Evolutionary conservation across 352 stramenopile genomes (phyloP).

Genomic region (Blastocystis sp.): DNA sequence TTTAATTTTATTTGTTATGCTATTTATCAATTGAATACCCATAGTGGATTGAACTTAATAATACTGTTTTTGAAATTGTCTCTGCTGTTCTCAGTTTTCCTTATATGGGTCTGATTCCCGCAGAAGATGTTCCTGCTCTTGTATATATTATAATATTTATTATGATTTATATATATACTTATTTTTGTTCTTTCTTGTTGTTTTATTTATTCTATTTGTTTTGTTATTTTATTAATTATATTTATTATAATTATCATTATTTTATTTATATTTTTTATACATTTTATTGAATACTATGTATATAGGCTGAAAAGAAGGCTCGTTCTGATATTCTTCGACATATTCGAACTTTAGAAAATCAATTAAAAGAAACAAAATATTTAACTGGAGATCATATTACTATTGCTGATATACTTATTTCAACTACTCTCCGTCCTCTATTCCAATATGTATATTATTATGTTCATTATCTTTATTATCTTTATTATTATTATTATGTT

Average conservation of each 20-base stretch:
- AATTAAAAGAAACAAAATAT: conserved; percentile 21
- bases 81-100: conserved; percentile 10
- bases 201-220: too few relatives aligned
- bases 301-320: conserved; percentile 36
- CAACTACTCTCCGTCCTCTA: conserved; percentile 13
- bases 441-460: too few relatives aligned
- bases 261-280: too few relatives aligned
- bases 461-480: too few relatives aligned
- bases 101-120: conserved; percentile 1
- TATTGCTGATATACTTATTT: conserved; percentile 17
- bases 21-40: too few relatives aligned
- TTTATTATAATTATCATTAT: too few relatives aligned
- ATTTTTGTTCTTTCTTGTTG: too few relatives aligned
- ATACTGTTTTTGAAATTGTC: conserved; percentile 14
- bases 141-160: background rate
- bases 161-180: too few relatives aligned
- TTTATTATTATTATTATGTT: too few relatives aligned
- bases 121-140: background rate
- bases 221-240: too few relatives aligned
- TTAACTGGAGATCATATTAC: conserved; percentile 1
- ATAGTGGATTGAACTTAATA: conserved; percentile 25
- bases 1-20: too few relatives aligned
- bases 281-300: too few relatives aligned
- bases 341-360: conserved; percentile 11
- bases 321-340: conserved; percentile 22